Conservation (phyloP, 2,329 filamentous ascomycete species). For the Aspergillus pseudoglaucus region DNA sequence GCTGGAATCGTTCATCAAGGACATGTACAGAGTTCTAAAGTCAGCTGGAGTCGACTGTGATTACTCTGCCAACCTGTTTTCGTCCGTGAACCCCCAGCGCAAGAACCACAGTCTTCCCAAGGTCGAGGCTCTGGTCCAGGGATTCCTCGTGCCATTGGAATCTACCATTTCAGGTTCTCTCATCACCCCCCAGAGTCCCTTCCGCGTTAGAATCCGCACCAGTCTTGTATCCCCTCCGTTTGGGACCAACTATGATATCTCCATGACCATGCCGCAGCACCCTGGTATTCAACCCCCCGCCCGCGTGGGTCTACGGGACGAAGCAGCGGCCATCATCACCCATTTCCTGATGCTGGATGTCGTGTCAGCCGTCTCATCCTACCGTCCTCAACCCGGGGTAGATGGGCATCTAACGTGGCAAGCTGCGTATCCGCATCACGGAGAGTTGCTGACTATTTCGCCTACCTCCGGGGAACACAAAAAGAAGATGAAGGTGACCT, state of each 20-base stretch:
- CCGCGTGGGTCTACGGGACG: slow-evolving; percentile 26
- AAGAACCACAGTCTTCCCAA: slow-evolving; percentile 7
- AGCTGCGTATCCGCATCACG: slow-evolving; percentile 27
- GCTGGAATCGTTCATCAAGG: slow-evolving; percentile 27
- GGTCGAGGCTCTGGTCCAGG: slow-evolving; percentile 37
- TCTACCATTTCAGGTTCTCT: slow-evolving; percentile 36
- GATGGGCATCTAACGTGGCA: slow-evolving; percentile 18
- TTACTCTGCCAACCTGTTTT: slow-evolving; percentile 20
- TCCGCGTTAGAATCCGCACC: slow-evolving; percentile 34
- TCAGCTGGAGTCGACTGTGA: slow-evolving; percentile 27
- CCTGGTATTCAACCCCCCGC: slow-evolving; percentile 27
- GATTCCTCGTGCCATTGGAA: slow-evolving; percentile 39
- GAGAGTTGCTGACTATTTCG: slow-evolving; percentile 24
- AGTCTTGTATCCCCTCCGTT: slow-evolving; percentile 24
- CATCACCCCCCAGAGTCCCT: slow-evolving; percentile 24
- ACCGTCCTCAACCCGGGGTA: slow-evolving; percentile 1
- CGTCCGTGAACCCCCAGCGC: slow-evolving; percentile 15
- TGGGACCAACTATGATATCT: slow-evolving; percentile 35
- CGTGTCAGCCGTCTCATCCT: slow-evolving; percentile 24
- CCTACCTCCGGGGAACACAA: slow-evolving; percentile 15
- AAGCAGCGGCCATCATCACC: slow-evolving; percentile 28
- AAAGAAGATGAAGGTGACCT: slow-evolving; percentile 29
- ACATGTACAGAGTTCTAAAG: slow-evolving; percentile 24
- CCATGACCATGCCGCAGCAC: slow-evolving; percentile 25
- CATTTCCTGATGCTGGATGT: slow-evolving; percentile 35